Evolutionary conservation across 2,329 filamentous ascomycete species (phyloP), one percentile per base, ranked within the genome.

Genomic region (Colletotrichum musicola): DNA sequence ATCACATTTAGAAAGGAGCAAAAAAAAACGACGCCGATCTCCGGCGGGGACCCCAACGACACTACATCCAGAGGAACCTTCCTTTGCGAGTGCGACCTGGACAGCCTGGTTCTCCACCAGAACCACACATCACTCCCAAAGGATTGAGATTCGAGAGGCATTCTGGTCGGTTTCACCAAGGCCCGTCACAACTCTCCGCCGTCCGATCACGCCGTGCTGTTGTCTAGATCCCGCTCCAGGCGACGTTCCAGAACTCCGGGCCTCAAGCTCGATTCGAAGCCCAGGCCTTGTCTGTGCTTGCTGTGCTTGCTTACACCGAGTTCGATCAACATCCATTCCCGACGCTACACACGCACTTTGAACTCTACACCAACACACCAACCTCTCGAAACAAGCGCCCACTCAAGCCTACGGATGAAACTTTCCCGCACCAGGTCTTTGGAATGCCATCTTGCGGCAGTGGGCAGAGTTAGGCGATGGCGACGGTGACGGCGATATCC

Each of bases 61-160:
- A 30, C 27, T 6, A 30, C 27, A 6, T 30, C 9, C 27, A 9
- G 6, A 30, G 27, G 27, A 30, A 30, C 27, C 27, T 30, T 7
- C 6, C 6, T 30, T 9, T 6, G 9, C 27, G 20, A 22, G 20
- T 22, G 20, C 20, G 20, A 22, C 20, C 20, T 22, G 20, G 20
- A 3, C 20, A 22, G 20, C 20, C 20, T 22, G 20, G 20, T 22
- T 22, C 20, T 22, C 20, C 20, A 51, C 22, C 20, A 6, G 49
- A n/a, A 56, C 38, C 44, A 30, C 16, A 6, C 7, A 30, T 30
- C 27, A 30, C 27, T 30, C 20, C 22, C 10, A 38, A 22, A 44
- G 25, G 53, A 67, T 67, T 44, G 51, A 63, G 35, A 67, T 58
- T 30, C 61, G 6, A 30, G 16, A 16, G 42, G 27, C 22, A 9